phyloP scores from a whole-genome alignment of 164 flowering plant species.

The Cinnamomum chago region DNA sequence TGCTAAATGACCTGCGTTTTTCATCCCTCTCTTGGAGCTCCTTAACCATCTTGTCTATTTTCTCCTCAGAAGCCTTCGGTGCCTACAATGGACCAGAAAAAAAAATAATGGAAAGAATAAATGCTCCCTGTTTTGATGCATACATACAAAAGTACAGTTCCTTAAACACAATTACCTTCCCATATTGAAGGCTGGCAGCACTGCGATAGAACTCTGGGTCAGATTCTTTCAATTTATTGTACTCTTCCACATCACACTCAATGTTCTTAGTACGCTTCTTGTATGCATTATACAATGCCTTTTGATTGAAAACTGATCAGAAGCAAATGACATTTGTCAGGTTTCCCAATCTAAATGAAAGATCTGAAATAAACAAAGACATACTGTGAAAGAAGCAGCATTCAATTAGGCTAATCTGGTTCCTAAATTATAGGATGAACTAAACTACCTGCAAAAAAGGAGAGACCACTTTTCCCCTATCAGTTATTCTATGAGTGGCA shows the following conservation, averaged over 20 bases:
- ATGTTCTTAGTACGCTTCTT: conserved; percentile 88
- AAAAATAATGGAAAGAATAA: neutral
- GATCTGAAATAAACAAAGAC: neutral
- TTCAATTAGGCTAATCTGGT: neutral
- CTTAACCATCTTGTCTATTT: conserved; percentile 81
- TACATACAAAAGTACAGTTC: neutral
- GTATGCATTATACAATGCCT: conserved; percentile 82
- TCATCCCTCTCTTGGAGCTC: conserved; percentile 71
- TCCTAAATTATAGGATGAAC: neutral
- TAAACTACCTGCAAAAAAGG: too few species aligned
- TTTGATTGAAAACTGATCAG: conserved; percentile 85
- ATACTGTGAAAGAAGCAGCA: neutral
- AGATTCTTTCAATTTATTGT: conserved; percentile 78
- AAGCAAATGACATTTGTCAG: conserved; percentile 2
- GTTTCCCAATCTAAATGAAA: neutral
- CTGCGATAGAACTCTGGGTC: conserved; percentile 97
- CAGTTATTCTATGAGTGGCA: too few species aligned
- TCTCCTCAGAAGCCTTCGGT: conserved; percentile 65
- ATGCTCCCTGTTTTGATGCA: neutral
- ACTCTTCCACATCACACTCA: conserved; percentile 72
- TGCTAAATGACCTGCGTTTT: conserved; percentile 62
- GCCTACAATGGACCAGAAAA: conserved; percentile 35
- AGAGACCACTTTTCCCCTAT: too few species aligned
- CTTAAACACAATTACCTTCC: conserved; percentile 52
- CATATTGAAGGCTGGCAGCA: conserved; percentile 97